Conservation (phyloP, 2,329 filamentous ascomycete species). For the Fusarium staphyleae region DNA sequence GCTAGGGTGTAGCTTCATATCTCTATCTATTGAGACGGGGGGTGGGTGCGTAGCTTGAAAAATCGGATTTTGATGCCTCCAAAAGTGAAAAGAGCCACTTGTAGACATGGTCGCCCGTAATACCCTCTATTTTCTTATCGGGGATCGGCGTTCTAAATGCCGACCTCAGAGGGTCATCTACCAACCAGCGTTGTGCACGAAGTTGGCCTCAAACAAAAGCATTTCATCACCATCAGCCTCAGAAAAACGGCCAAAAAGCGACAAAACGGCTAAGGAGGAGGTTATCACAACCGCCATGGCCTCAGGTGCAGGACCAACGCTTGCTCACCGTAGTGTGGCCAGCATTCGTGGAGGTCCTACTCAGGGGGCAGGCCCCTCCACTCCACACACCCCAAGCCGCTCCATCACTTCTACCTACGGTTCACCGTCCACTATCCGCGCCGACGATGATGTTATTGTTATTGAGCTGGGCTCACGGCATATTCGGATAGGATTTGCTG, state of each 20-base stretch:
- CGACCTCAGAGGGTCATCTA: slow-evolving; percentile 30
- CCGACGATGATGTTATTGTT: slow-evolving; percentile 85
- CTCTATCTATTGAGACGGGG: no score
- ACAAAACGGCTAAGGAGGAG: neutral
- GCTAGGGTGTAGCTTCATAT: no score
- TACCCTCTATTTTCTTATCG: slow-evolving; percentile 43
- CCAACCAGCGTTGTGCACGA: slow-evolving; percentile 37
- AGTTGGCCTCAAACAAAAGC: slow-evolving; percentile 21
- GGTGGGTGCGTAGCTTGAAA: no score
- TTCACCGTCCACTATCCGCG: slow-evolving; percentile 66
- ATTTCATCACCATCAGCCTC: slow-evolving; percentile 18
- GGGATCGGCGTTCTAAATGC: slow-evolving; percentile 41
- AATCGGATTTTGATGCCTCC: no score
- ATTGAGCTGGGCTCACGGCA: slow-evolving; percentile 83
- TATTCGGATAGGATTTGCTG: slow-evolving; percentile 84
- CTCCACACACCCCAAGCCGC: slow-evolving; percentile 68
- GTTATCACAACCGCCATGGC: slow-evolving; percentile 48
- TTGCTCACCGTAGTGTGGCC: slow-evolving; percentile 65
- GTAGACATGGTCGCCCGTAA: no score
- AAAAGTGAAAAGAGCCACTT: no score
- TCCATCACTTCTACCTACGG: slow-evolving; percentile 63
- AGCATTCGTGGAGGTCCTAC: slow-evolving; percentile 59
- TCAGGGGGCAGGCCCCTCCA: slow-evolving; percentile 48
- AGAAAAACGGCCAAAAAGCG: slow-evolving; percentile 5
- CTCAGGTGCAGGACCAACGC: slow-evolving; percentile 51